Percentiles rank a stretch among this genome's conserved stretches.
These are phyloP conservation scores for Tetrapisispora pingtungensis DNA, from an alignment of 805 yeast genomes.

Conservation along the genomic window DNA sequence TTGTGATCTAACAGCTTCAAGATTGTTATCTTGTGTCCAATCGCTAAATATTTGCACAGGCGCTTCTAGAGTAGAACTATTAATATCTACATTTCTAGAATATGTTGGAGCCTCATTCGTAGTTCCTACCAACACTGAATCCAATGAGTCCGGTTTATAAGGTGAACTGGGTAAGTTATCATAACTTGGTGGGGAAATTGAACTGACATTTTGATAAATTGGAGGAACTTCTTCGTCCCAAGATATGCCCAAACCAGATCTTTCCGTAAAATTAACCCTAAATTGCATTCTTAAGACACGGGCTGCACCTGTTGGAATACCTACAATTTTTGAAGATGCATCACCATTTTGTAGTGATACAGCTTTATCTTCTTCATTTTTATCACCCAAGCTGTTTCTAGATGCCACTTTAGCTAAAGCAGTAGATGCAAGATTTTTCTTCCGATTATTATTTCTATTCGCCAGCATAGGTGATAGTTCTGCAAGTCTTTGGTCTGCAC, in stretches of 20 bases:
- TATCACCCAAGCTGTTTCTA: neutral
- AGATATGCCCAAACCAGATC: conserved; percentile 91
- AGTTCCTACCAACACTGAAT: too few species aligned
- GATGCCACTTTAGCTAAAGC: conserved; percentile 12
- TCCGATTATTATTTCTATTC: conserved; percentile 18
- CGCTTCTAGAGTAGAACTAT: neutral
- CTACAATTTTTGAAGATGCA: conserved; percentile 28
- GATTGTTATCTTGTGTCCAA: neutral
- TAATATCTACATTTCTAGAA: neutral
- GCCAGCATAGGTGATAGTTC: conserved; percentile 37
- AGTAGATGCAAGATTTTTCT: conserved; percentile 8
- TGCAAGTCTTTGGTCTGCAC: conserved; percentile 34
- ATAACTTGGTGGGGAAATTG: conserved; percentile 83
- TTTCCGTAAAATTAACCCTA: conserved; percentile 68
- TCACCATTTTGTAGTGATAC: neutral
- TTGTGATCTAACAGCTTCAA: neutral
- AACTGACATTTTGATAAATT: conserved; percentile 72
- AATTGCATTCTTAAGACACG: conserved; percentile 93
- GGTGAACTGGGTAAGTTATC: conserved; percentile 14
- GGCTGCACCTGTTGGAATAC: conserved; percentile 93
- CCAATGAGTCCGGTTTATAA: neutral
- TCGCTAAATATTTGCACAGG: neutral
- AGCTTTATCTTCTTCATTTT: neutral
- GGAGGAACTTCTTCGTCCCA: conserved; percentile 99
- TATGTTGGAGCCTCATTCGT: neutral